Evolutionary conservation across 176 grass and related monocot genomes (phyloP).

Genomic region (Neostapfia colusana): DNA sequence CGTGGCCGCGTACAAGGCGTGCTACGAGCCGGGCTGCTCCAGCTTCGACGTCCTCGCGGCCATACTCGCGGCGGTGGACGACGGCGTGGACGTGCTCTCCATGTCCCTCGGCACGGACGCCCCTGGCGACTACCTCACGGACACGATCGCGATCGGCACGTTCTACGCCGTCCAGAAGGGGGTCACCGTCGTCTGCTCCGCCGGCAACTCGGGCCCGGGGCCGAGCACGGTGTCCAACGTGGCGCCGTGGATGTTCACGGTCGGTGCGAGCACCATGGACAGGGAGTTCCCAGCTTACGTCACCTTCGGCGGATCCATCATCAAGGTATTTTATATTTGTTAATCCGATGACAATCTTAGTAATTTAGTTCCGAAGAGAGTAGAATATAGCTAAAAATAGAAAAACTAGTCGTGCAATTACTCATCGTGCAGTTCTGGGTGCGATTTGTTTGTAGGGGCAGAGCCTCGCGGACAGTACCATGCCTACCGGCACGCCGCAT

Average conservation of each 20-base stretch:
- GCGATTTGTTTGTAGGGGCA: slow-evolving; percentile 47
- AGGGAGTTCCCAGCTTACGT: slow-evolving; percentile 50
- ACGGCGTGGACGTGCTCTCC: slow-evolving; percentile 70
- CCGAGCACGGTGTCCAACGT: slow-evolving; percentile 45
- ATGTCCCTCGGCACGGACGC: slow-evolving; percentile 49
- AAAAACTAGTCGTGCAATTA: too few species aligned
- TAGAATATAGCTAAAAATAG: too few species aligned
- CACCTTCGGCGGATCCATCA: slow-evolving; percentile 12
- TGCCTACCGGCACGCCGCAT: slow-evolving; percentile 19
- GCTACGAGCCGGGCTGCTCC: slow-evolving; percentile 52
- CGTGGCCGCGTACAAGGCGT: slow-evolving; percentile 73
- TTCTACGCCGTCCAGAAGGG: slow-evolving; percentile 58
- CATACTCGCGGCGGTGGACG: slow-evolving; percentile 40
- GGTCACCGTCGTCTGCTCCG: slow-evolving; percentile 63
- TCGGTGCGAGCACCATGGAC: slow-evolving; percentile 76
- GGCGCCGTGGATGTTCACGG: slow-evolving; percentile 73
- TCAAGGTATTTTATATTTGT: slow-evolving; percentile 58
- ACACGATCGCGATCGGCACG: slow-evolving; percentile 48
- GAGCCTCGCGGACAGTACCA: slow-evolving; percentile 44
- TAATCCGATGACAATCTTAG: too few species aligned
- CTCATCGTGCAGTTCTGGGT: background rate
- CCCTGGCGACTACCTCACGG: slow-evolving; percentile 26
- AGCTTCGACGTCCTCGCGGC: slow-evolving; percentile 56
- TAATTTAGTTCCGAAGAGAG: too few species aligned
- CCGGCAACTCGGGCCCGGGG: slow-evolving; percentile 58